Percentiles rank a stretch among this genome's conserved stretches.
phyloP scores from a whole-genome alignment of 352 stramenopile species.

The Globisporangium cederbergense region DNA sequence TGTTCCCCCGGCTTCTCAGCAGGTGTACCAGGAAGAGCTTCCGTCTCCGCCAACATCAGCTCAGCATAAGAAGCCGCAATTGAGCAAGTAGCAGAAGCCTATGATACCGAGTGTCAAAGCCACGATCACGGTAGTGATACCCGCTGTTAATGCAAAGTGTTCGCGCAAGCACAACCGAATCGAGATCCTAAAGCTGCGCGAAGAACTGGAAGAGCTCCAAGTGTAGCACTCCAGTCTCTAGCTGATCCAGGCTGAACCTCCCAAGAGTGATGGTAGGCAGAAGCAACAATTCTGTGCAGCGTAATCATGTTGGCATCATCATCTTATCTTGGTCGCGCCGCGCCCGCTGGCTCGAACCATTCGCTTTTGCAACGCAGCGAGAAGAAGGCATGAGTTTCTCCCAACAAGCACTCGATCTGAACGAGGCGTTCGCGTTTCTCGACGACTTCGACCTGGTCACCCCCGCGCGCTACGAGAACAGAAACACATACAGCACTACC shows the following conservation, averaged over 20 bases:
- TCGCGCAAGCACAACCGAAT: constrained; percentile 15
- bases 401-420: neutral
- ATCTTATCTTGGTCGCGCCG: too few relatives aligned
- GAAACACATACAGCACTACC: neutral
- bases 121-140: too few relatives aligned
- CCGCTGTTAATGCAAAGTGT: neutral
- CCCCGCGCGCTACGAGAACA: too few relatives aligned
- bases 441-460: constrained; percentile 5
- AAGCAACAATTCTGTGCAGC: neutral
- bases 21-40: too few relatives aligned
- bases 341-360: too few relatives aligned
- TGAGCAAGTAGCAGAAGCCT: neutral
- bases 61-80: neutral
- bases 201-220: constrained; percentile 11
- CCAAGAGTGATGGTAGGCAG: neutral
- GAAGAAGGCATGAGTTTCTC: neutral
- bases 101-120: neutral
- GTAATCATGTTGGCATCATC: too few relatives aligned
- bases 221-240: neutral
- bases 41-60: too few relatives aligned
- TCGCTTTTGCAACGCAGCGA: too few relatives aligned
- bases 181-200: constrained; percentile 16
- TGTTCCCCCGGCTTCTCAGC: too few relatives aligned
- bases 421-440: constrained; percentile 10
- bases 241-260: neutral